Conservation (phyloP, 768 basidiomycete genomes). For the Hemileccinum impolitum region DNA sequence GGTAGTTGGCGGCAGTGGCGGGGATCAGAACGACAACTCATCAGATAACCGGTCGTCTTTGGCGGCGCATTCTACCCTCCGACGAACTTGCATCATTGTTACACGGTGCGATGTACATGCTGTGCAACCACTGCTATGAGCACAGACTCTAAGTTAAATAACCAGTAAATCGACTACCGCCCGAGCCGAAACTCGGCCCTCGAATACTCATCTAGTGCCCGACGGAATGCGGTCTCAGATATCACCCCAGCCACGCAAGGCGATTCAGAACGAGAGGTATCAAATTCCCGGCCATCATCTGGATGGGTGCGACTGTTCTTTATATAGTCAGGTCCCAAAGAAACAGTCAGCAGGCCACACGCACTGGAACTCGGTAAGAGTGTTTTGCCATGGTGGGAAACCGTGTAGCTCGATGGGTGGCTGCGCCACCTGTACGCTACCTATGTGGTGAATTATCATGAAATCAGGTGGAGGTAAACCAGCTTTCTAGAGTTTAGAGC, state of each 20-base stretch:
- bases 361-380: constrained; percentile 77
- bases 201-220: constrained; percentile 71
- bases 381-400: constrained; percentile 85
- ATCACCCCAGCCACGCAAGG: constrained; percentile 25
- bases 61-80: too few species aligned
- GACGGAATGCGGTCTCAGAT: constrained; percentile 58
- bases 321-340: constrained; percentile 4
- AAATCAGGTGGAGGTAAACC: constrained; percentile 70
- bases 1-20: background rate
- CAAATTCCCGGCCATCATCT: constrained; percentile 8
- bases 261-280: background rate
- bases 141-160: constrained; percentile 5
- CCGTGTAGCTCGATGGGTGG: constrained; percentile 64
- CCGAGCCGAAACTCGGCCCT: constrained; percentile 77
- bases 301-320: constrained; percentile 20
- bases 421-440: constrained; percentile 33
- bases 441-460: constrained; percentile 66
- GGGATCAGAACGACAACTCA: too few species aligned
- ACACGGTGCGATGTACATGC: background rate
- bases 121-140: background rate
- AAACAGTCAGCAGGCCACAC: constrained; percentile 20
- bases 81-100: too few species aligned
- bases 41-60: too few species aligned
- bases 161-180: constrained; percentile 40
- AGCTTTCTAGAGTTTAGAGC: constrained; percentile 39